These are phyloP conservation scores for Fusarium gaditjirri DNA, from an alignment of 2,329 filamentous ascomycete species.

Conservation along the genomic window DNA sequence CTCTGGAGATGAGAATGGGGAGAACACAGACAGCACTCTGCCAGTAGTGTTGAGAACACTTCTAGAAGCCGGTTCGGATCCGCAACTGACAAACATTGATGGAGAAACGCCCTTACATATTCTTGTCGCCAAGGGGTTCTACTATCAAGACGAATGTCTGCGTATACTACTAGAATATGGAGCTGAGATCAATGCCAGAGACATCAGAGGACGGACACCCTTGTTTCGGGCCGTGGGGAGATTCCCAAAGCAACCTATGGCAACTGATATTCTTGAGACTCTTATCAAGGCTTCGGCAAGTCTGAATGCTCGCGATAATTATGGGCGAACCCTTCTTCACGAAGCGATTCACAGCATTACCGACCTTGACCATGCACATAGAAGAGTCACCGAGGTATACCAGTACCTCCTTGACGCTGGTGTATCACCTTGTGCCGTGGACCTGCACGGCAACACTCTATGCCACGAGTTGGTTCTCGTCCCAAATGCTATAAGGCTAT, in stretches of 20 bases:
- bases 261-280: not conserved
- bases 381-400: not conserved
- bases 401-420: conserved; percentile 17
- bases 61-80: conserved; percentile 39
- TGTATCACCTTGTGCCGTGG: conserved; percentile 11
- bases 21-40: not conserved
- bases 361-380: not conserved
- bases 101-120: conserved; percentile 30
- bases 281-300: conserved; percentile 12
- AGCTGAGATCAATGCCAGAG: conserved; percentile 8
- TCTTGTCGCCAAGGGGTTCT: not conserved
- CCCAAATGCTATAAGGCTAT: not conserved
- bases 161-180: conserved; percentile 8
- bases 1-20: not conserved
- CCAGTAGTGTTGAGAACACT: not conserved
- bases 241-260: not conserved
- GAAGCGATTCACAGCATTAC: not conserved
- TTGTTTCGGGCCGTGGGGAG: conserved; percentile 4
- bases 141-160: not conserved
- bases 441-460: conserved; percentile 30
- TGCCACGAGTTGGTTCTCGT: conserved; percentile 22
- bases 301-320: not conserved
- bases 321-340: conserved; percentile 22
- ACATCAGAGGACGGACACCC: conserved; percentile 16
- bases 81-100: conserved; percentile 16